Evolutionary conservation across 495 filamentous ascomycete species (phyloP).

Genomic region (Glonium stellatum): DNA sequence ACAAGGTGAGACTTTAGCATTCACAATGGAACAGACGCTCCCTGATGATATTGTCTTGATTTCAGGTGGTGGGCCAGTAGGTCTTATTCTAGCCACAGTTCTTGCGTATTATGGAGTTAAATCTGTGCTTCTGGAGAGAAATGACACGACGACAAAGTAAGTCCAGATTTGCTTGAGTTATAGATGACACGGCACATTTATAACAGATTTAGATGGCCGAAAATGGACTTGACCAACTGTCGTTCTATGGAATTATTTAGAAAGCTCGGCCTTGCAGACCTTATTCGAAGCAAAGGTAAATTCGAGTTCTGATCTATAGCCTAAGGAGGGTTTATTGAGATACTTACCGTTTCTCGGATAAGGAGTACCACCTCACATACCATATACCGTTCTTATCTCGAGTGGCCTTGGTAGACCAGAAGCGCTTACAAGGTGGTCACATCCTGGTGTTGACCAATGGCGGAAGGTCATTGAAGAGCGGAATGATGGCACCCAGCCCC

Average conservation of each 20-base stretch:
- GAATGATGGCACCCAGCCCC: constrained; percentile 13
- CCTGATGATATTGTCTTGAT: constrained; percentile 2
- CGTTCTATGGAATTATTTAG: constrained; percentile 36
- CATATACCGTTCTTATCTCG: neutral
- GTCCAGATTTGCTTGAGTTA: neutral
- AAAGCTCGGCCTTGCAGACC: constrained; percentile 31
- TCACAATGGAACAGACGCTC: constrained; percentile 2
- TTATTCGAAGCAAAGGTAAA: constrained; percentile 11
- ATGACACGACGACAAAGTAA: constrained; percentile 26
- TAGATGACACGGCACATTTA: neutral
- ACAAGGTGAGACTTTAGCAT: neutral
- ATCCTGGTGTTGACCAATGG: constrained; percentile 2
- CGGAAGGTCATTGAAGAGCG: constrained; percentile 5
- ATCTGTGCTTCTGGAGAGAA: constrained; percentile 2
- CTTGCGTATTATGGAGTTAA: constrained; percentile 3
- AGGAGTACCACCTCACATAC: neutral
- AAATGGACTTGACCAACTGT: constrained; percentile 37
- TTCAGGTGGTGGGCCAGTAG: constrained; percentile 6
- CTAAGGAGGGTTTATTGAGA: neutral
- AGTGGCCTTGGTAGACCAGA: constrained; percentile 5
- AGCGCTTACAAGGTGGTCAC: constrained; percentile 2
- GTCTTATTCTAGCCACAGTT: constrained; percentile 2
- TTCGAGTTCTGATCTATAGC: neutral
- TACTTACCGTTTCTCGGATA: neutral
- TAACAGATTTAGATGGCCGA: constrained; percentile 27